These are phyloP conservation scores for Candida easanensis DNA, from an alignment of 805 yeast species.

Conservation along the genomic window DNA sequence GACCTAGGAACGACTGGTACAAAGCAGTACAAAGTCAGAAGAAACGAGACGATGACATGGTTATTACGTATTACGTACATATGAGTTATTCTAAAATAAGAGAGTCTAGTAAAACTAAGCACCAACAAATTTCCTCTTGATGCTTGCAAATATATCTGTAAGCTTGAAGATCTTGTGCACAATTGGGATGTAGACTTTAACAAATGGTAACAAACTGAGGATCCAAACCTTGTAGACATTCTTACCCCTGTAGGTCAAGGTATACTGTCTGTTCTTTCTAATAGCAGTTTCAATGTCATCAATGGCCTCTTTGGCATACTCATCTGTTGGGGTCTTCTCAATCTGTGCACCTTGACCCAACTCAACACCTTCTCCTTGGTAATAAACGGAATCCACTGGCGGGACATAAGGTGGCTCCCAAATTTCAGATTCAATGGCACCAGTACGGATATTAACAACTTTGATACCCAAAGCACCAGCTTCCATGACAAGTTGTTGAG, in stretches of 20 bases:
- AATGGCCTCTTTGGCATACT: constrained; percentile 38
- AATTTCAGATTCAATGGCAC: constrained; percentile 38
- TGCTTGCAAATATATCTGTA: background rate
- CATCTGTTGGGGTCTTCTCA: constrained; percentile 29
- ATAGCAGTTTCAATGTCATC: constrained; percentile 27
- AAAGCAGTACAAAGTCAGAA: too few relatives aligned
- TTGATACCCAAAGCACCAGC: constrained; percentile 37
- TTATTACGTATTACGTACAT: too few relatives aligned
- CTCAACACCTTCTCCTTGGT: constrained; percentile 10
- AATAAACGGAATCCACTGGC: constrained; percentile 16
- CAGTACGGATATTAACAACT: constrained; percentile 38
- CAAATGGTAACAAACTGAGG: constrained; percentile 8
- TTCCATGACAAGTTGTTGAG: constrained; percentile 34
- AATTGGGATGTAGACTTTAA: constrained; percentile 2
- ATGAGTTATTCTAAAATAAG: too few relatives aligned
- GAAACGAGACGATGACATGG: too few relatives aligned
- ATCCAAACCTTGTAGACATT: constrained; percentile 10
- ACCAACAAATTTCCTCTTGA: background rate
- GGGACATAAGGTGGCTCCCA: constrained; percentile 10
- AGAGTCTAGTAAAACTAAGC: background rate
- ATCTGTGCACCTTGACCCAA: background rate
- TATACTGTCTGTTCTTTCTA: constrained; percentile 3
- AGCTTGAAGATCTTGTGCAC: constrained; percentile 1
- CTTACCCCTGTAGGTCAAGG: constrained; percentile 14
- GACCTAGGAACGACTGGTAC: too few relatives aligned